phyloP scores from a whole-genome alignment of 1,284 basidiomycete genomes.

The Malassezia brasiliensis region DNA sequence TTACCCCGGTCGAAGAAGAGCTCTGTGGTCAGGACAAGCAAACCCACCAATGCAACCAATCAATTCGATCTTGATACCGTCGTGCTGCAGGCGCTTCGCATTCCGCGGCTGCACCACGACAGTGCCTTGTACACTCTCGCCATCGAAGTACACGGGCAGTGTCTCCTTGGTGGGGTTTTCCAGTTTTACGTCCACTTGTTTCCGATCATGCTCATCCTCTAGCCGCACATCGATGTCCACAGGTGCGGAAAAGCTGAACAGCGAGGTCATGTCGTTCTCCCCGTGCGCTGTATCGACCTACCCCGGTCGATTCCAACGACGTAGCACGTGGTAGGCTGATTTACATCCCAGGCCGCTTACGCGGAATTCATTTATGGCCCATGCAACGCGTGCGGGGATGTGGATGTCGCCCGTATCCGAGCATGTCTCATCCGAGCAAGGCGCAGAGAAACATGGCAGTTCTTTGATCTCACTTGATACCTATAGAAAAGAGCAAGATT shows the following conservation, averaged over 20 bases:
- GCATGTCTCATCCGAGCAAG: too few relatives aligned
- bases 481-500: too few relatives aligned
- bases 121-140: constrained; percentile 76
- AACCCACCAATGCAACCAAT: constrained; percentile 79
- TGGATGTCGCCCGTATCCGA: too few relatives aligned
- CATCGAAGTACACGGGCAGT: constrained; percentile 90
- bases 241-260: constrained; percentile 75
- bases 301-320: neutral
- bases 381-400: too few relatives aligned
- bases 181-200: constrained; percentile 56
- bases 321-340: neutral
- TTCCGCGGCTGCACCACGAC: constrained; percentile 79
- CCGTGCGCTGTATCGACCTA: neutral
- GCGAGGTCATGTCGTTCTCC: constrained; percentile 61
- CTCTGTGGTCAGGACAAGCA: constrained; percentile 53
- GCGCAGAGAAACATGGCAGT: too few relatives aligned
- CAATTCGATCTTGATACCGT: constrained; percentile 96
- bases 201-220: constrained; percentile 68
- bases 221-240: constrained; percentile 85
- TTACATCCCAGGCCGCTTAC: neutral
- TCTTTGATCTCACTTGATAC: too few relatives aligned
- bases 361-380: too few relatives aligned
- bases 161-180: constrained; percentile 71
- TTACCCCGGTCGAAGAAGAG: constrained; percentile 94
- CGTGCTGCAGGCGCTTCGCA: constrained; percentile 87